Conservation (phyloP, 108 stramenopile species). For the Licmophora abbreviata region DNA sequence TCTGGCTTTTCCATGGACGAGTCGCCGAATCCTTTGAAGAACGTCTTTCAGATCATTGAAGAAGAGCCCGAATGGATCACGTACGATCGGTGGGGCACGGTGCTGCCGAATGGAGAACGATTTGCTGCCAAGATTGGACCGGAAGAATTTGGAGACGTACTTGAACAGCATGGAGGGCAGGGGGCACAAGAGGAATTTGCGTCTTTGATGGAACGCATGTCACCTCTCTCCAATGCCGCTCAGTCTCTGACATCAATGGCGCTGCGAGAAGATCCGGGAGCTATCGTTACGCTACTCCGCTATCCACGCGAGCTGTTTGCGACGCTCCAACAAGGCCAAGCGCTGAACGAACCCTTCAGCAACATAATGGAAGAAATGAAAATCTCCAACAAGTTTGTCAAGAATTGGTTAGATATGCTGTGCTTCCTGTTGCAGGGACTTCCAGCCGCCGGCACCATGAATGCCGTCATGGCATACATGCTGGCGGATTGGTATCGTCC, state of each 20-base stretch:
- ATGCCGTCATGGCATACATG: constrained; percentile 94
- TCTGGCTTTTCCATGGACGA: constrained; percentile 60
- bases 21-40: constrained; percentile 89
- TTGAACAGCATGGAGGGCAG: constrained; percentile 59
- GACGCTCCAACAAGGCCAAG: constrained; percentile 51
- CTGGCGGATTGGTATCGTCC: constrained; percentile 85
- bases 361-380: constrained; percentile 64
- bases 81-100: constrained; percentile 87
- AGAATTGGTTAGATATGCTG: constrained; percentile 86
- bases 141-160: constrained; percentile 61
- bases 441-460: constrained; percentile 80
- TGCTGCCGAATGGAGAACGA: constrained; percentile 65
- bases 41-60: constrained; percentile 88
- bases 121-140: constrained; percentile 78
- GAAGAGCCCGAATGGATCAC: constrained; percentile 67
- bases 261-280: constrained; percentile 57
- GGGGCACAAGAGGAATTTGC: constrained; percentile 70
- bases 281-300: constrained; percentile 47
- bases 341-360: constrained; percentile 57
- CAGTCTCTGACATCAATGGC: constrained; percentile 67
- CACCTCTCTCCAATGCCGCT: constrained; percentile 61
- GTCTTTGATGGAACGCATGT: constrained; percentile 47
- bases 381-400: constrained; percentile 75
- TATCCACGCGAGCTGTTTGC: constrained; percentile 62
- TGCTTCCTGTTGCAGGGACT: constrained; percentile 87